Percentiles rank a stretch among this genome's conserved stretches.
These are phyloP conservation scores for Trichomonascus vanleenenianus DNA, from an alignment of 805 yeast genomes.

Conservation along the genomic window DNA sequence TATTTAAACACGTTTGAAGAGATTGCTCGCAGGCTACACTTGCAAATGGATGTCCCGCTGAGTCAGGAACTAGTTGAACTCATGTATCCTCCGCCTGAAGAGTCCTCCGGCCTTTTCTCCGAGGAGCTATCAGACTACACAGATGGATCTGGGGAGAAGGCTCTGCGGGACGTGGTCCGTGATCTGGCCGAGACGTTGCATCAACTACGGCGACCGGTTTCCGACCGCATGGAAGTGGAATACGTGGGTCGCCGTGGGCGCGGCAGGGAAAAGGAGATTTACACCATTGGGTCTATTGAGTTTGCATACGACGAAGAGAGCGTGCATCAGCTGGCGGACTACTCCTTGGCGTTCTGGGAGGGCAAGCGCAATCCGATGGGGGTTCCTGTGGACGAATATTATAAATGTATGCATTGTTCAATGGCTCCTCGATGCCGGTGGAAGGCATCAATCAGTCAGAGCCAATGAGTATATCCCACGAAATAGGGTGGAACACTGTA, in stretches of 20 bases:
- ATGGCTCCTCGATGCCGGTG: slow-evolving; percentile 14
- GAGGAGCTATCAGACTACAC: no score
- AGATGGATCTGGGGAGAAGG: no score
- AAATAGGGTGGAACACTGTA: no score
- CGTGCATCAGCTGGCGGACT: slow-evolving; percentile 10
- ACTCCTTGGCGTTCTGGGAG: slow-evolving; percentile 19
- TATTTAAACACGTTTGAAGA: no score
- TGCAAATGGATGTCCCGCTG: slow-evolving; percentile 7
- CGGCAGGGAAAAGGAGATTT: slow-evolving; percentile 2
- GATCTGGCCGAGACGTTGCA: background rate
- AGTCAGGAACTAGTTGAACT: background rate
- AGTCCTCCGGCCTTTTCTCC: no score
- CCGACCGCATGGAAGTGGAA: slow-evolving; percentile 10
- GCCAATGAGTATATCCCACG: no score
- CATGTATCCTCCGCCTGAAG: background rate
- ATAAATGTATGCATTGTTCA: slow-evolving; percentile 16
- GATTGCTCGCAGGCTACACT: slow-evolving; percentile 1
- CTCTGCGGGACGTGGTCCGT: background rate
- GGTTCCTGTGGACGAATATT: slow-evolving; percentile 12
- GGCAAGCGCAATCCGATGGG: slow-evolving; percentile 20
- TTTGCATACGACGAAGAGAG: slow-evolving; percentile 12
- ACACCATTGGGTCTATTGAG: slow-evolving; percentile 9
- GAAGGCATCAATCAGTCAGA: slow-evolving; percentile 2
- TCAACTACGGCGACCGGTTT: background rate
- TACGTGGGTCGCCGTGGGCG: slow-evolving; percentile 7